phyloP scores from a whole-genome alignment of 208 protist species.

The Leishmania aethiopica region DNA sequence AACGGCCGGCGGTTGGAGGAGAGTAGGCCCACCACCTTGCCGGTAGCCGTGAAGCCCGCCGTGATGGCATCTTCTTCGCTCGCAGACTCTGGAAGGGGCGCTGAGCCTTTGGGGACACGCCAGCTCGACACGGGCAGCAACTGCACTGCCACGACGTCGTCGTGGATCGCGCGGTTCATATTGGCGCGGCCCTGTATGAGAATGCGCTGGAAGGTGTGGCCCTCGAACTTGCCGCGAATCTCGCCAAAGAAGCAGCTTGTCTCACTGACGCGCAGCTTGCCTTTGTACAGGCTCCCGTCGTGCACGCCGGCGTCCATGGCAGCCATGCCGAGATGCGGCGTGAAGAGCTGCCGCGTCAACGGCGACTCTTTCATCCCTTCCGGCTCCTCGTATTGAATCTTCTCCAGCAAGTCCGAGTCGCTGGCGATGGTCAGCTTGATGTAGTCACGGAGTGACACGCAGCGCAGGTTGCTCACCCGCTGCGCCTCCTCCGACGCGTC shows the following conservation, averaged over 20 bases:
- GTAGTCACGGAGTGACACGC: slow-evolving; percentile 66
- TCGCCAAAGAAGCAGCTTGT: slow-evolving; percentile 89
- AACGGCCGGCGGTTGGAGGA: slow-evolving; percentile 69
- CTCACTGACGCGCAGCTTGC: slow-evolving; percentile 81
- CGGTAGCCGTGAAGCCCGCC: slow-evolving; percentile 63
- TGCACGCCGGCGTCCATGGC: slow-evolving; percentile 62
- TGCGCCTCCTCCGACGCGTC: slow-evolving; percentile 32
- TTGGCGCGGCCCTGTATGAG: slow-evolving; percentile 76
- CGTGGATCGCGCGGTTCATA: slow-evolving; percentile 90
- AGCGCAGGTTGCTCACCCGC: slow-evolving; percentile 54
- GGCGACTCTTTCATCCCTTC: slow-evolving; percentile 73
- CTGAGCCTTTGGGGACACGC: slow-evolving; percentile 25
- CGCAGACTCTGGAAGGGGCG: slow-evolving; percentile 28
- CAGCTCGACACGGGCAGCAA: slow-evolving; percentile 63
- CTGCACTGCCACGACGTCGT: slow-evolving; percentile 80
- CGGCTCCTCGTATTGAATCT: slow-evolving; percentile 72
- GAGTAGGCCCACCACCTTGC: slow-evolving; percentile 77
- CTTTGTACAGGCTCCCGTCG: slow-evolving; percentile 69
- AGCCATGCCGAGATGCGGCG: slow-evolving; percentile 41
- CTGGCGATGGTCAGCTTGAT: slow-evolving; percentile 43
- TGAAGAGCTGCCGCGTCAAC: slow-evolving; percentile 54
- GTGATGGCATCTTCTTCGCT: slow-evolving; percentile 67
- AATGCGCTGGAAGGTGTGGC: slow-evolving; percentile 73
- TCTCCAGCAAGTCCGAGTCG: slow-evolving; percentile 83
- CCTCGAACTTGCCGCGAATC: slow-evolving; percentile 84